Conservation (phyloP, 139 green algal species). For the Trebouxia sp. region DNA sequence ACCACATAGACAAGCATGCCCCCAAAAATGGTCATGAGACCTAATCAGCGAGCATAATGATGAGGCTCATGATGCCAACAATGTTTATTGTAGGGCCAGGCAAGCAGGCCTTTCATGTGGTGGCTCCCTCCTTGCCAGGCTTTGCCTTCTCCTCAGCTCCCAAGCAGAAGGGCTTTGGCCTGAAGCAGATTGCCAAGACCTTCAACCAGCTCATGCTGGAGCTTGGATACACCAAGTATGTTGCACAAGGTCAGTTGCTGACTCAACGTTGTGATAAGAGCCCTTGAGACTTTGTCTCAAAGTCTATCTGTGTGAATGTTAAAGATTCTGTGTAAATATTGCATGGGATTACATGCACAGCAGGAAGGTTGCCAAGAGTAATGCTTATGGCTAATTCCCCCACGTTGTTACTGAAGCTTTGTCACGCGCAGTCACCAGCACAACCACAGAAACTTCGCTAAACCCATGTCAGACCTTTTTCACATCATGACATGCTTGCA, state of each 20-base stretch:
- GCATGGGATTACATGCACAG: no score
- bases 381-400: no score
- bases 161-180: constrained; percentile 22
- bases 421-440: no score
- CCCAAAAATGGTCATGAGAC: no score
- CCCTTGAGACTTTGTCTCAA: not conserved
- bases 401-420: no score
- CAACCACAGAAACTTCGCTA: no score
- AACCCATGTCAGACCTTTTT: no score
- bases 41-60: no score
- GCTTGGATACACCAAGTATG: constrained; percentile 35
- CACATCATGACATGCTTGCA: no score
- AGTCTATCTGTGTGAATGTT: no score
- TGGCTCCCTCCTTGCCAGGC: constrained; percentile 36
- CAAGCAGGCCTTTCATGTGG: constrained; percentile 30
- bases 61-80: not conserved
- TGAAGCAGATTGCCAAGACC: constrained; percentile 25
- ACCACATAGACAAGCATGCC: no score
- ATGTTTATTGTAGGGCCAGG: not conserved
- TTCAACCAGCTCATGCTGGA: constrained; percentile 35
- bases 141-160: constrained; percentile 38
- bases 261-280: not conserved
- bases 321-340: not conserved
- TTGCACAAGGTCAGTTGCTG: constrained; percentile 28
- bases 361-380: no score